These are phyloP conservation scores for Solanum aculeatissimum DNA, from an alignment of 305 asterid genomes.

Conservation along the genomic window DNA sequence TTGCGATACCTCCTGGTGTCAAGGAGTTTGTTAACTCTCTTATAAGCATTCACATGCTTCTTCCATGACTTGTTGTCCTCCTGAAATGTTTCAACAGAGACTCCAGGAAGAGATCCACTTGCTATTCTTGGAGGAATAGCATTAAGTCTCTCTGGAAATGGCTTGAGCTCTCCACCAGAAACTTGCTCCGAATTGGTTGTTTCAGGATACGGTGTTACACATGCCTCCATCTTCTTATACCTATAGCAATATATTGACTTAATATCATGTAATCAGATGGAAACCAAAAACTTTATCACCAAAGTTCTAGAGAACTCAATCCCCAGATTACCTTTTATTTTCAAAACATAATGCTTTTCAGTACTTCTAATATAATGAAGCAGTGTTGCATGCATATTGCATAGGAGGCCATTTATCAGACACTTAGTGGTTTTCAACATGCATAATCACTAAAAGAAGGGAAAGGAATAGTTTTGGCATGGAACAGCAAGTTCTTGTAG, in stretches of 20 bases:
- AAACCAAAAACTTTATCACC: neutral
- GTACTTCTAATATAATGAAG: neutral
- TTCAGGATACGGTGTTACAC: constrained; percentile 26
- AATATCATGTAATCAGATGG: neutral
- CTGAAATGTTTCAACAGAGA: constrained; percentile 21
- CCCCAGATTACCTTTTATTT: neutral
- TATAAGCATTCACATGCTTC: constrained; percentile 28
- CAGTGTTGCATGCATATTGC: neutral
- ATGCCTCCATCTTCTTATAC: constrained; percentile 38
- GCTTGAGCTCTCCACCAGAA: constrained; percentile 27
- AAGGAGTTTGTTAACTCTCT: constrained; percentile 25
- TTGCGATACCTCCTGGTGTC: constrained; percentile 27
- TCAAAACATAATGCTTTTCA: neutral
- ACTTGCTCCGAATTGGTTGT: constrained; percentile 18
- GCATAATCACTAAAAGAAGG: neutral
- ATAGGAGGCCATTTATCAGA: neutral
- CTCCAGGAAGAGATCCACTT: constrained; percentile 17
- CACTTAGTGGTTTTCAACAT: neutral
- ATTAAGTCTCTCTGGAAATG: constrained; percentile 32
- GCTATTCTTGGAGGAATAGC: constrained; percentile 29
- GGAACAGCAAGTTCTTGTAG: neutral
- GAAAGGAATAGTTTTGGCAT: neutral
- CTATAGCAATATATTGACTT: constrained; percentile 2
- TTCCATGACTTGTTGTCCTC: constrained; percentile 31
- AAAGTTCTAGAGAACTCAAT: neutral